A percentile compares a stretch with the other conserved stretches of the same genome.
Conservation (phyloP, 2,329 filamentous ascomycete species). For the Sporothrix curviconia region DNA sequence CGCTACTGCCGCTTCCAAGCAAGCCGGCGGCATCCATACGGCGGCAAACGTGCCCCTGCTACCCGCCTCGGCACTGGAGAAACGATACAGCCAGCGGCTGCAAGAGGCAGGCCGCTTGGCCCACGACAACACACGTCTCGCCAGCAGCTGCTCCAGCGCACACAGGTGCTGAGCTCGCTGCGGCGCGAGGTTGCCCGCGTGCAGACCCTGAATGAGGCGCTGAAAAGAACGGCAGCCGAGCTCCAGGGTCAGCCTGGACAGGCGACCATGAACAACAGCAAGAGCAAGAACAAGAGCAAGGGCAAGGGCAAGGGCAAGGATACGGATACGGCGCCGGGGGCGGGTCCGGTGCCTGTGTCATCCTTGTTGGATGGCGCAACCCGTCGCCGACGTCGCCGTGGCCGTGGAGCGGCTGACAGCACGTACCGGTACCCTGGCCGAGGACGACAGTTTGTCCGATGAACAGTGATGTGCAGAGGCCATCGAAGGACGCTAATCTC, state of each 20-base stretch:
- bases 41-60: not conserved
- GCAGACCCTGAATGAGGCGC: slow-evolving; percentile 10
- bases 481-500: not conserved
- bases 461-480: not conserved
- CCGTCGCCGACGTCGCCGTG: not conserved
- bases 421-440: not conserved
- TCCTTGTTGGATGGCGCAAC: not conserved
- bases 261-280: not conserved
- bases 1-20: slow-evolving; percentile 21
- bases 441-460: not conserved
- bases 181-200: slow-evolving; percentile 10
- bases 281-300: not conserved
- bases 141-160: not conserved
- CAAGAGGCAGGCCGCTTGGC: slow-evolving; percentile 9
- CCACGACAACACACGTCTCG: slow-evolving; percentile 11
- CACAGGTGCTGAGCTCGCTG: slow-evolving; percentile 4
- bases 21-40: not conserved
- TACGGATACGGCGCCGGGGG: not conserved
- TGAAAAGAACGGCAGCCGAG: slow-evolving; percentile 10
- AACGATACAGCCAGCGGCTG: slow-evolving; percentile 19
- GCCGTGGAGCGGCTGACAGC: not conserved
- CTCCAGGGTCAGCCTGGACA: slow-evolving; percentile 1
- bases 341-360: not conserved
- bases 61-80: slow-evolving; percentile 31
- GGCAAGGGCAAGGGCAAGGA: not conserved